These are phyloP conservation scores for Candida odintsovae DNA, from an alignment of 805 yeast genomes.

Conservation along the genomic window DNA sequence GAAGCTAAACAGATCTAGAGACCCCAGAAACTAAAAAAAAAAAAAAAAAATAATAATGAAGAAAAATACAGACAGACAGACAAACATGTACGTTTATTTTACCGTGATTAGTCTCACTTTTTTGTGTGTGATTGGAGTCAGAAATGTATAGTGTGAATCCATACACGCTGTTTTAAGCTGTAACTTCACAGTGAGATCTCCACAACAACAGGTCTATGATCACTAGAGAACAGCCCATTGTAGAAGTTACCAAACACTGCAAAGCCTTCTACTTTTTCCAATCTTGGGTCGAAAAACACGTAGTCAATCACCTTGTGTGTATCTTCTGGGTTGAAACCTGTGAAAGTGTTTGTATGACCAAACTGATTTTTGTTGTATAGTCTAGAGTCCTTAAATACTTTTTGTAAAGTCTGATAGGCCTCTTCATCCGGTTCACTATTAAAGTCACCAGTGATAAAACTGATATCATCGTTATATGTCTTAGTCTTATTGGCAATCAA, in stretches of 20 bases:
- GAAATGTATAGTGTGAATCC: no score
- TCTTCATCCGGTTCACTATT: constrained; percentile 43
- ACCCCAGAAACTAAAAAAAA: not conserved
- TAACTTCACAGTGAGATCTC: constrained; percentile 21
- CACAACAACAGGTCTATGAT: constrained; percentile 40
- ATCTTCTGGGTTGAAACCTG: constrained; percentile 37
- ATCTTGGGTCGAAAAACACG: constrained; percentile 18
- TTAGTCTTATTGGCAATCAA: constrained; percentile 34
- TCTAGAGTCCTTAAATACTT: constrained; percentile 34
- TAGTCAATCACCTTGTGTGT: constrained; percentile 29
- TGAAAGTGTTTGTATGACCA: constrained; percentile 40
- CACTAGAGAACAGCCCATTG: constrained; percentile 30
- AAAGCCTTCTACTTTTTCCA: constrained; percentile 19
- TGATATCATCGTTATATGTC: constrained; percentile 29
- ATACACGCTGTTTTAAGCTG: no score
- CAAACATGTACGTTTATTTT: not conserved
- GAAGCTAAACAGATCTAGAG: not conserved
- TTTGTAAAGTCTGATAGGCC: constrained; percentile 33
- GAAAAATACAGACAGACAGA: no score
- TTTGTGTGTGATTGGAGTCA: no score
- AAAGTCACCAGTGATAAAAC: constrained; percentile 51
- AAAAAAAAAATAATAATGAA: no score
- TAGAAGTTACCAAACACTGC: constrained; percentile 35
- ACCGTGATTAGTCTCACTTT: no score
- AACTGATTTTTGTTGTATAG: constrained; percentile 27